These are phyloP conservation scores for Aureobasidium sp. DNA, from an alignment of 2,329 filamentous ascomycete species.

Conservation along the genomic window DNA sequence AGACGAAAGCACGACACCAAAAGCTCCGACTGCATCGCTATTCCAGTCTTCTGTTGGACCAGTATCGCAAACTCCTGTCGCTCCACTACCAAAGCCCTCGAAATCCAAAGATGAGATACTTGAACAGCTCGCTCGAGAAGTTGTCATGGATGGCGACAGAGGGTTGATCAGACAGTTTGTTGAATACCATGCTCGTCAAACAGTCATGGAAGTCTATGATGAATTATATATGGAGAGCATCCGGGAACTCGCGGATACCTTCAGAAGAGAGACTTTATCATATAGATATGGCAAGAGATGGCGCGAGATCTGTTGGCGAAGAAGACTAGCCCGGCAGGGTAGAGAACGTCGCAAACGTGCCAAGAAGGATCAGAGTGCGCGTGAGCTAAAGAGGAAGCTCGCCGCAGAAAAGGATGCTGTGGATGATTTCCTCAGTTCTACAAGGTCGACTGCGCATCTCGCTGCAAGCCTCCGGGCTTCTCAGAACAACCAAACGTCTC, in stretches of 20 bases:
- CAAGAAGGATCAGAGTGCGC: constrained; percentile 17
- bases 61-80: constrained; percentile 13
- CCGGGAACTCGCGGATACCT: constrained; percentile 25
- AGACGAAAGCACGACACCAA: neutral
- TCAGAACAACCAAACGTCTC: neutral
- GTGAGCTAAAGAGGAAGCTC: constrained; percentile 20
- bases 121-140: constrained; percentile 29
- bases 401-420: constrained; percentile 21
- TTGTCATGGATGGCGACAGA: constrained; percentile 32
- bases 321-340: constrained; percentile 30
- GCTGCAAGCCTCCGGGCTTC: neutral
- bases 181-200: constrained; percentile 32
- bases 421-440: constrained; percentile 17
- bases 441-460: neutral
- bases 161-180: constrained; percentile 42
- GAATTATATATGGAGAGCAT: constrained; percentile 27
- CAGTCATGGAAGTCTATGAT: constrained; percentile 30
- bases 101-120: constrained; percentile 19
- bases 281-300: constrained; percentile 33
- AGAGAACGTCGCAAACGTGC: constrained; percentile 26
- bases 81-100: constrained; percentile 12
- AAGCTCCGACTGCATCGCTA: neutral
- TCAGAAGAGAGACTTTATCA: constrained; percentile 27
- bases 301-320: constrained; percentile 31
- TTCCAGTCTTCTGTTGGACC: neutral